These are phyloP conservation scores for Xylogone sp. DNA, from an alignment of 2,329 filamentous ascomycete species.

Conservation along the genomic window DNA sequence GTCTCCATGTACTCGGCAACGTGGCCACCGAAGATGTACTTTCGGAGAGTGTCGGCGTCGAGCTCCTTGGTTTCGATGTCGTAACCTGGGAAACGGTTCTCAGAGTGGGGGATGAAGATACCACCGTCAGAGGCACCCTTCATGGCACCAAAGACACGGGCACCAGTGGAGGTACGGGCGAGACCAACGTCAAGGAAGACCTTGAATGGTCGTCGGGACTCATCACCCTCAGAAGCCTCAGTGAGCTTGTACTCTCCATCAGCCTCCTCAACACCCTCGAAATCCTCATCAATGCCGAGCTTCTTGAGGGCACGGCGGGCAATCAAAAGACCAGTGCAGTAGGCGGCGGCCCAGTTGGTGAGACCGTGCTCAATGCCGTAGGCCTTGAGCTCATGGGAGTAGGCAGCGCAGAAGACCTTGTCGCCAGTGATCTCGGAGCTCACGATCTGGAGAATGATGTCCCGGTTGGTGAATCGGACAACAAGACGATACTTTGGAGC, in stretches of 20 bases:
- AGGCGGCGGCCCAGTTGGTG: slow-evolving; percentile 99
- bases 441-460: slow-evolving; percentile 98
- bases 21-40: slow-evolving; percentile 99
- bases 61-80: slow-evolving; percentile 98
- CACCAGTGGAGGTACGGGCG: slow-evolving; percentile 93
- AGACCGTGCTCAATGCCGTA: slow-evolving; percentile 98
- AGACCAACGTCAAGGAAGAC: slow-evolving; percentile 98
- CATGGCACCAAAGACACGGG: slow-evolving; percentile 98
- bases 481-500: slow-evolving; percentile 99
- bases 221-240: slow-evolving; percentile 86
- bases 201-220: slow-evolving; percentile 98
- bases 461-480: slow-evolving; percentile 98
- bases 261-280: slow-evolving; percentile 93
- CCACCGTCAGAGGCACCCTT: slow-evolving; percentile 99
- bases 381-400: slow-evolving; percentile 95
- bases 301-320: slow-evolving; percentile 96
- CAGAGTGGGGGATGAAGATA: slow-evolving; percentile 94
- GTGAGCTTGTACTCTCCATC: slow-evolving; percentile 95
- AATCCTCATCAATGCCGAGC: slow-evolving; percentile 90
- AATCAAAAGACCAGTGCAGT: slow-evolving; percentile 93
- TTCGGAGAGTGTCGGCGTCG: slow-evolving; percentile 92
- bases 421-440: slow-evolving; percentile 94
- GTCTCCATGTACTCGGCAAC: slow-evolving; percentile 99
- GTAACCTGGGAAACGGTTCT: slow-evolving; percentile 99
- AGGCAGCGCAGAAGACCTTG: slow-evolving; percentile 91